Evolutionary conservation across 2,329 filamentous ascomycete species (phyloP).

Genomic region (Arthrobotrys sphaeroides): DNA sequence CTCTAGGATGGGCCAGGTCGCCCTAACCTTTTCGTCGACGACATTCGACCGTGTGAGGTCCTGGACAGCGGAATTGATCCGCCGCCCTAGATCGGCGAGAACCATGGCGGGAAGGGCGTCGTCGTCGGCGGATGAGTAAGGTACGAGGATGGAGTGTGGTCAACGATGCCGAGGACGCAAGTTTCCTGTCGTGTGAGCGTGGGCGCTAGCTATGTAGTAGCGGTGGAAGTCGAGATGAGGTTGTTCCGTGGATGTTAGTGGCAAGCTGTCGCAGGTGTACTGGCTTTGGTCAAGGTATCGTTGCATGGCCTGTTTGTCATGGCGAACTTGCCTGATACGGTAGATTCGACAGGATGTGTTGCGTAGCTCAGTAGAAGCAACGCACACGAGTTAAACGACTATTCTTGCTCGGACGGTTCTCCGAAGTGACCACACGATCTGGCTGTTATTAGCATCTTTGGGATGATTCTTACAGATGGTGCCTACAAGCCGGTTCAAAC

Average conservation of each 20-base stretch:
- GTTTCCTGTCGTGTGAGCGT: not conserved
- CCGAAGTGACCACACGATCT: too few species aligned
- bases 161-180: not conserved
- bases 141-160: not conserved
- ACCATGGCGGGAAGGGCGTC: conserved; percentile 73
- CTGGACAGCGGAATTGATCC: conserved; percentile 95
- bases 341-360: too few species aligned
- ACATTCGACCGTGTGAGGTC: conserved; percentile 92
- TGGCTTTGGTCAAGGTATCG: not conserved
- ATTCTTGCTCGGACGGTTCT: too few species aligned
- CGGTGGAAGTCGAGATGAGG: not conserved
- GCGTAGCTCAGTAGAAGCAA: not conserved
- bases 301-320: not conserved
- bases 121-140: not conserved
- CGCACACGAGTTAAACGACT: too few species aligned
- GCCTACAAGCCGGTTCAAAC: too few species aligned
- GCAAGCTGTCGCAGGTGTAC: conserved; percentile 16
- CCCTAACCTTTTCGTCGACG: conserved; percentile 86
- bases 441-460: too few species aligned
- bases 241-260: not conserved
- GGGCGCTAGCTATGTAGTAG: conserved; percentile 2
- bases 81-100: conserved; percentile 97
- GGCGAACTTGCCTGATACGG: not conserved
- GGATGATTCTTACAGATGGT: too few species aligned
- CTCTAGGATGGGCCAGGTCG: conserved; percentile 42